A percentile compares a stretch with the other conserved stretches of the same genome.
phyloP scores from a whole-genome alignment of 352 stramenopile genomes.

The Phytophthora foliorum region DNA sequence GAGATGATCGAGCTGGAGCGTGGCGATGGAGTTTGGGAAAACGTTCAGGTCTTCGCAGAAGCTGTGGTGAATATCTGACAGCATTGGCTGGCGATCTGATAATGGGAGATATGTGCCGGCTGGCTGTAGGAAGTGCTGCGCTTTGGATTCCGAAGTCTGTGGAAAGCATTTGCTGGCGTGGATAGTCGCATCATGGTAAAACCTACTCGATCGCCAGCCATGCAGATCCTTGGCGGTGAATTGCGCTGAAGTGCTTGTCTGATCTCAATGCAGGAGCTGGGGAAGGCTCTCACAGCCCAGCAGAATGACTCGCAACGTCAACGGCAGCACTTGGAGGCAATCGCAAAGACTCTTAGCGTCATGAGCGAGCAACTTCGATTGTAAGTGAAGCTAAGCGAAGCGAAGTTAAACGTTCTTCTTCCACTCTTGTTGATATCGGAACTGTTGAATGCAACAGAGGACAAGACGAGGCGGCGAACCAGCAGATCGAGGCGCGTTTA shows the following conservation, averaged over 20 bases:
- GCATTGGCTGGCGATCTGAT: conserved; percentile 1
- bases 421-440: not conserved
- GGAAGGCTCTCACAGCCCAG: conserved; percentile 23
- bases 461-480: conserved; percentile 24
- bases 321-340: conserved; percentile 48
- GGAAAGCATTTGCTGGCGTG: conserved; percentile 28
- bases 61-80: not conserved
- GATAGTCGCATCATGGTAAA: conserved; percentile 36
- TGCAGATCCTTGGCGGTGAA: not conserved
- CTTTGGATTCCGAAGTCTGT: conserved; percentile 50
- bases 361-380: conserved; percentile 57
- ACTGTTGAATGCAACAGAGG: conserved; percentile 16
- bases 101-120: not conserved
- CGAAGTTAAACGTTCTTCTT: not conserved
- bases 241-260: not conserved
- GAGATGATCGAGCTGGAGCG: conserved; percentile 50
- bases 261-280: conserved; percentile 25
- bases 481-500: conserved; percentile 19
- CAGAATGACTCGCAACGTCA: conserved; percentile 34
- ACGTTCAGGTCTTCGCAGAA: conserved; percentile 57
- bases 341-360: conserved; percentile 53
- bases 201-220: not conserved
- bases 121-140: conserved; percentile 58
- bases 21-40: conserved; percentile 71
- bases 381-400: conserved; percentile 26